A percentile compares a stretch with the other conserved stretches of the same genome.
Evolutionary conservation across 805 yeast genomes (phyloP).

Genomic region (Ogataea sp.): DNA sequence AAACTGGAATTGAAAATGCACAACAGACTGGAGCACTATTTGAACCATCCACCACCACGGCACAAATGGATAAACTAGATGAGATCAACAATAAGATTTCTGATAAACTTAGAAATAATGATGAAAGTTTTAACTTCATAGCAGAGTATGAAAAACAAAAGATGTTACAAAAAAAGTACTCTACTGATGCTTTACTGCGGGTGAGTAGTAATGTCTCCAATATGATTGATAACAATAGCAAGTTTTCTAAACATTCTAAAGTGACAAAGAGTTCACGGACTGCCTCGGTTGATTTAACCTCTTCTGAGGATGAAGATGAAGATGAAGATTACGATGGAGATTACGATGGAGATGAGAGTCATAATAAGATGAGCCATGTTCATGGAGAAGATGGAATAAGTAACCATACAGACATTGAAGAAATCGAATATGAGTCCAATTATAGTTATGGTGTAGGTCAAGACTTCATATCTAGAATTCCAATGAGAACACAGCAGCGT

Average conservation of each 20-base stretch:
- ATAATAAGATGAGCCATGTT: background rate
- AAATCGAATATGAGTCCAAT: background rate
- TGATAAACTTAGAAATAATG: too few relatives aligned
- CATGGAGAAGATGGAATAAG: too few relatives aligned
- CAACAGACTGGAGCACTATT: too few relatives aligned
- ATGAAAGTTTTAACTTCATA: slow-evolving; percentile 9
- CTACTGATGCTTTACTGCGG: too few relatives aligned
- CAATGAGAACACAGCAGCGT: slow-evolving; percentile 22
- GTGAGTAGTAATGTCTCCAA: too few relatives aligned
- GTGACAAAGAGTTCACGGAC: background rate
- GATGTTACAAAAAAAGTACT: slow-evolving; percentile 2
- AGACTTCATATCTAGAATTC: slow-evolving; percentile 3
- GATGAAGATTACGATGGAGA: background rate
- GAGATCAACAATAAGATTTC: too few relatives aligned
- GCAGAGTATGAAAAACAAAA: slow-evolving; percentile 3
- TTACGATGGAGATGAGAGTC: slow-evolving; percentile 1
- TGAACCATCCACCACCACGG: too few relatives aligned
- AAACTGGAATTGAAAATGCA: too few relatives aligned
- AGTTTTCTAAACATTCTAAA: slow-evolving; percentile 2
- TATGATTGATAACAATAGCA: background rate
- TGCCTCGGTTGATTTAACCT: background rate
- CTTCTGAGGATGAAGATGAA: background rate
- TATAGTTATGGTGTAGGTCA: background rate
- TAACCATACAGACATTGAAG: slow-evolving; percentile 1
- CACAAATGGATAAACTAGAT: too few relatives aligned